Conservation (phyloP, 345 rosid genomes). For the Combretum micranthum region DNA sequence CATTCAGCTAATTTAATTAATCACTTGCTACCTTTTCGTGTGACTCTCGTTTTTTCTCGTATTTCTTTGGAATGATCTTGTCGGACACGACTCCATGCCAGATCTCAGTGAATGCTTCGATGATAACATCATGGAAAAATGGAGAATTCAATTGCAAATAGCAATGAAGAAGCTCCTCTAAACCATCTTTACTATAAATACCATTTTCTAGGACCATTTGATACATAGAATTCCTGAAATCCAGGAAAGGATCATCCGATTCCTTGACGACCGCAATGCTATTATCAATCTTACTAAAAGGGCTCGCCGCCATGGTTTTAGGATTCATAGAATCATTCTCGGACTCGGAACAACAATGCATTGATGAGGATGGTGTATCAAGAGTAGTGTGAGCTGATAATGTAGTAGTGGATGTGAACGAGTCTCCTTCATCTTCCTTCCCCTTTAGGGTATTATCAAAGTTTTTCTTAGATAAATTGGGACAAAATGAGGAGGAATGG, state of each 20-base stretch:
- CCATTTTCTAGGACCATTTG: slow-evolving; percentile 13
- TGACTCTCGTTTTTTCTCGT: background rate
- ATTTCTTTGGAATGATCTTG: background rate
- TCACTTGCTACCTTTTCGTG: background rate
- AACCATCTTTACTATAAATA: slow-evolving; percentile 12
- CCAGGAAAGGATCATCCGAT: slow-evolving; percentile 38
- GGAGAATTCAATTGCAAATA: slow-evolving; percentile 16
- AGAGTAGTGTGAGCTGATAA: slow-evolving; percentile 15
- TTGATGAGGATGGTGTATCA: slow-evolving; percentile 6
- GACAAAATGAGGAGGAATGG: too few species aligned
- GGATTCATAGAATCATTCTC: slow-evolving; percentile 9
- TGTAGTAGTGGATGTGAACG: slow-evolving; percentile 13
- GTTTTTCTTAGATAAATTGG: too few species aligned
- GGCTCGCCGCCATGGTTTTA: slow-evolving; percentile 1
- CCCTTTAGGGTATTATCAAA: too few species aligned
- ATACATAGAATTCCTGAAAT: slow-evolving; percentile 44
- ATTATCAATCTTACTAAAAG: slow-evolving; percentile 14
- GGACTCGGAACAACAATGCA: slow-evolving; percentile 9
- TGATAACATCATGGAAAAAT: slow-evolving; percentile 8
- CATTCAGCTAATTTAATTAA: too few species aligned
- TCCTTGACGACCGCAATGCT: slow-evolving; percentile 44
- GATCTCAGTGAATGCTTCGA: slow-evolving; percentile 14
- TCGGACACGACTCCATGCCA: slow-evolving; percentile 5
- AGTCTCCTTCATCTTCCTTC: too few species aligned
- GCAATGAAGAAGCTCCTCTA: slow-evolving; percentile 19